Conservation (phyloP, 129 eudicot genomes). For the Daucus carota region DH1_v3.0 NC_030385.2:40239501-40240000, state of each 20-base stretch:
- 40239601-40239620: conserved; percentile 34
- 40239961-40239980: too few relatives aligned
- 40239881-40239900: too few relatives aligned
- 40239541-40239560: conserved; percentile 79
- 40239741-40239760: neutral
- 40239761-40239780: neutral
- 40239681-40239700: neutral
- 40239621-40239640: conserved; percentile 47
- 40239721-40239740: too few relatives aligned
- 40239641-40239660: conserved; percentile 57
- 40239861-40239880: too few relatives aligned
- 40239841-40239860: too few relatives aligned
- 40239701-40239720: neutral
- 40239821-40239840: too few relatives aligned
- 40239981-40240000: too few relatives aligned
- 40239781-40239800: neutral
- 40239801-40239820: neutral
- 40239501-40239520: conserved; percentile 72
- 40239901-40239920: too few relatives aligned
- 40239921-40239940: too few relatives aligned
- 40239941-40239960: too few relatives aligned
- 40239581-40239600: conserved; percentile 39
- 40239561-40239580: conserved; percentile 47
- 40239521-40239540: conserved; percentile 72
- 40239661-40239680: conserved; percentile 31